Percentiles rank a stretch among this genome's conserved stretches.
phyloP scores from a whole-genome alignment of 805 yeast species.

The Metschnikowia kofuensis region DNA sequence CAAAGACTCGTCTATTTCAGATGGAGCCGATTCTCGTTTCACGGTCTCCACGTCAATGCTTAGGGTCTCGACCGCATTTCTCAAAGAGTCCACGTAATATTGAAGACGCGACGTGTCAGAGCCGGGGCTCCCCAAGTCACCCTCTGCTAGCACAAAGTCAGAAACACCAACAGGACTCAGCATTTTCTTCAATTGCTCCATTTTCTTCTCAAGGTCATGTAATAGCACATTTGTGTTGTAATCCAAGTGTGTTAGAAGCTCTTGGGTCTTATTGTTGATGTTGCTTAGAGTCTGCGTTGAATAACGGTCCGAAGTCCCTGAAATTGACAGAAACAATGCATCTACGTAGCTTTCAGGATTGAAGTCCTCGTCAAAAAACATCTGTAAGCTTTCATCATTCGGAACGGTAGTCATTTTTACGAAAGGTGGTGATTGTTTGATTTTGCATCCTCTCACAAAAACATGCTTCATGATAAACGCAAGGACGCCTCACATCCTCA shows the following conservation, averaged over 20 bases:
- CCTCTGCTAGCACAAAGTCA: slow-evolving; percentile 11
- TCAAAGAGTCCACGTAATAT: slow-evolving; percentile 60
- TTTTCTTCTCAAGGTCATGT: slow-evolving; percentile 48
- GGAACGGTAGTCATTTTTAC: slow-evolving; percentile 4
- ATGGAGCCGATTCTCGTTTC: neutral
- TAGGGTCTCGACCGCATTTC: slow-evolving; percentile 55
- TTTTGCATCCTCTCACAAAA: neutral
- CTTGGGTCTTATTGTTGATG: slow-evolving; percentile 47
- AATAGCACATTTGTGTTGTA: slow-evolving; percentile 59
- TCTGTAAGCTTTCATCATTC: slow-evolving; percentile 45
- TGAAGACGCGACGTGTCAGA: slow-evolving; percentile 54
- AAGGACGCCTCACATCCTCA: neutral
- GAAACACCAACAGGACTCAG: slow-evolving; percentile 49
- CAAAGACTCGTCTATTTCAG: neutral
- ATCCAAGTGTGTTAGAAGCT: slow-evolving; percentile 58
- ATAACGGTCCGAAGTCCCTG: slow-evolving; percentile 22
- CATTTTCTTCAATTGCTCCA: slow-evolving; percentile 46
- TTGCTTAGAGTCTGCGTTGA: slow-evolving; percentile 35
- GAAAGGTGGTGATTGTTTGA: neutral
- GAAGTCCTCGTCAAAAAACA: slow-evolving; percentile 68
- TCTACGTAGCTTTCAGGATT: slow-evolving; percentile 65
- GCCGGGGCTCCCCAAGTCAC: slow-evolving; percentile 11
- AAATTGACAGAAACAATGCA: slow-evolving; percentile 49
- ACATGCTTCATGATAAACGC: neutral
- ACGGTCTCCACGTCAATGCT: slow-evolving; percentile 24